phyloP scores from a whole-genome alignment of 1,284 basidiomycete species.

The Fomitopsis pinicola region DNA sequence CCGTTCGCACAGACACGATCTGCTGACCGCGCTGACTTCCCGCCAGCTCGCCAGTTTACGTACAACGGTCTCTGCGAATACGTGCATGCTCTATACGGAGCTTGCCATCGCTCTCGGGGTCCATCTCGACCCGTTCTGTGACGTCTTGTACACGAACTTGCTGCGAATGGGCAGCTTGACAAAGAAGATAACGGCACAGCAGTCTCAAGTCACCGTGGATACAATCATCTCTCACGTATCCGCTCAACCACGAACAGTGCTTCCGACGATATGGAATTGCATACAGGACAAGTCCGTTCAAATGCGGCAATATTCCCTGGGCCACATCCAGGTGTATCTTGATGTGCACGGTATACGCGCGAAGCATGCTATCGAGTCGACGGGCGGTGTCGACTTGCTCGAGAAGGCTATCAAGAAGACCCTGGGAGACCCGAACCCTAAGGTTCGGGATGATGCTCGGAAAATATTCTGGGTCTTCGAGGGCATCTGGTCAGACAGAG shows the following conservation, averaged over 20 bases:
- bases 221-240: slow-evolving; percentile 71
- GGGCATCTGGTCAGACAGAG: slow-evolving; percentile 70
- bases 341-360: slow-evolving; percentile 64
- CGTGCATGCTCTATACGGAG: slow-evolving; percentile 78
- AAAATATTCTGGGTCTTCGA: slow-evolving; percentile 81
- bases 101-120: slow-evolving; percentile 69
- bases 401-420: slow-evolving; percentile 73
- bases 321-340: slow-evolving; percentile 72
- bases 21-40: slow-evolving; percentile 4
- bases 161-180: slow-evolving; percentile 89
- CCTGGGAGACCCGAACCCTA: slow-evolving; percentile 76
- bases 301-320: slow-evolving; percentile 64
- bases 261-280: slow-evolving; percentile 70
- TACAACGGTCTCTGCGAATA: slow-evolving; percentile 85
- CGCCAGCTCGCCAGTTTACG: slow-evolving; percentile 80
- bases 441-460: slow-evolving; percentile 75
- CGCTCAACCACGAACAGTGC: slow-evolving; percentile 63
- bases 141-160: slow-evolving; percentile 70
- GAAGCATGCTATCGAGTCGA: slow-evolving; percentile 59
- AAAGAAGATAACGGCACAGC: slow-evolving; percentile 91
- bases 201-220: slow-evolving; percentile 74
- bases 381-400: slow-evolving; percentile 63
- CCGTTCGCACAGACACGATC: slow-evolving; percentile 6
- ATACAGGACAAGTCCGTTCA: slow-evolving; percentile 86
- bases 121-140: slow-evolving; percentile 74